Base-by-base conservation (phyloP, 257 asterid genomes). In the Fraxinus cuspidata region DNA sequence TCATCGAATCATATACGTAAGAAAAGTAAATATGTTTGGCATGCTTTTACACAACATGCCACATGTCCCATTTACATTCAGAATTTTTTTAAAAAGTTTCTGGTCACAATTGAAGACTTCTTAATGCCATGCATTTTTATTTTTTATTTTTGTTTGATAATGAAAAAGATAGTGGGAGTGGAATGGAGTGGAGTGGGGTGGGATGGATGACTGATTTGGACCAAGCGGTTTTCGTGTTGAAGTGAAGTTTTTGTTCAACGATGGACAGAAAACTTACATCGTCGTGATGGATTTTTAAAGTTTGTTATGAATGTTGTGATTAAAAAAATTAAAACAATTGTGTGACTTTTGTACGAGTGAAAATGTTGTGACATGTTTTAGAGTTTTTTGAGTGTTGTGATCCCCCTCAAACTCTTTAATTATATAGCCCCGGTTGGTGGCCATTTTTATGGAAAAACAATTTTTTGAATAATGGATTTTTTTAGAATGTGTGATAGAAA, bases 71-170 rank as follows among this genome's bases (percentile, higher is more conserved):
- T 44, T 18, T 6, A 6, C 72, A 25, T 18, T 28, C 40, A 27
- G 66, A 31, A 72, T 70, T 51, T 21, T 16, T 1, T 27, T 0
- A 27, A 27, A 5, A 18, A 70, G 34, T 79, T 75, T 75, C 72
- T 75, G 81, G 81, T 75, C 73, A 21, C 23, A 49, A 65, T 51
- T 74, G 75, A 71, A 71, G 70, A 82, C 42, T 19, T 53, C 19
- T 16, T 21, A 37, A 21, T 68, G 68, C 7, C 42, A 19, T 53
- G 63, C 8, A n/a, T n/a, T n/a, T n/a, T 53, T 11, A 28, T 28
- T 51, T n/a, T 13, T 56, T 5, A 56, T n/a, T 56, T 56, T n/a
- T 0, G 12, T 56, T 56, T 19, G 28, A n/a, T 56, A 5, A 21
- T n/a, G 64, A 53, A 53, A 19, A n/a, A 19, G 25, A 15, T 49